Base-by-base conservation (phyloP, 1,139 yeast genomes). In the Kurtzmaniella quercitrusa region DNA sequence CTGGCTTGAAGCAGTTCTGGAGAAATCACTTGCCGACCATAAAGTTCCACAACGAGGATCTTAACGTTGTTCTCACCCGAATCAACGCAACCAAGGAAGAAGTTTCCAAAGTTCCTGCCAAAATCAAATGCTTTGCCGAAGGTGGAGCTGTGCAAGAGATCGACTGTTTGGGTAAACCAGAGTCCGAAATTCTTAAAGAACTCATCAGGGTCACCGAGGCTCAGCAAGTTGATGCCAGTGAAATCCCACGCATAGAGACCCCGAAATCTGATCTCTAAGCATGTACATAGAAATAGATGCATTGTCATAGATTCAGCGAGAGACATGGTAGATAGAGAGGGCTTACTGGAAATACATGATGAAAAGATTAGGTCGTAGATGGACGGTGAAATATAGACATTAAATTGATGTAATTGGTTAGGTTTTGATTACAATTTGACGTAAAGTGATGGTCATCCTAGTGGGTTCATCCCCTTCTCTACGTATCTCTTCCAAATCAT, bases 21-120 rank as follows among this genome's bases (percentile, higher is more conserved):
- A 79, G 78, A 55, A 67, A 72, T 42, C 77, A 81, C 62, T 69
- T 89, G 46, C 95, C 95, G 17, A 81, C 89, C 12, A 70, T 90
- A 47, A 85, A 82, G 59, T 90, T 86, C 63, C 91, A 88, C 66
- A 90, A 90, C 62, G 93, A 93, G 25, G 68, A 70, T 37, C 59
- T 86, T 29, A 75, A 79, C 31, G 81, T 88, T 47, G 72, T 78
- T 24, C 85, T 89, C 39, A 67, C 74, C 23, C 71, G 87, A 51
- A 70, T 84, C 38, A 65, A 66, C 29, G 62, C 60, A 23, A 65
- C 63, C 41, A 67, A 64, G 46, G 58, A 56, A 41, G 66, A 71
- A 33, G 73, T 73, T 31, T 69, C 65, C 38, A 60, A 66, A 40
- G 70, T 78, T 48, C 86, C 86, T 1, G 73, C 79, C 17, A 63